phyloP scores from a whole-genome alignment of 2,329 filamentous ascomycete species.

The Thielaviopsis musarum region DNA sequence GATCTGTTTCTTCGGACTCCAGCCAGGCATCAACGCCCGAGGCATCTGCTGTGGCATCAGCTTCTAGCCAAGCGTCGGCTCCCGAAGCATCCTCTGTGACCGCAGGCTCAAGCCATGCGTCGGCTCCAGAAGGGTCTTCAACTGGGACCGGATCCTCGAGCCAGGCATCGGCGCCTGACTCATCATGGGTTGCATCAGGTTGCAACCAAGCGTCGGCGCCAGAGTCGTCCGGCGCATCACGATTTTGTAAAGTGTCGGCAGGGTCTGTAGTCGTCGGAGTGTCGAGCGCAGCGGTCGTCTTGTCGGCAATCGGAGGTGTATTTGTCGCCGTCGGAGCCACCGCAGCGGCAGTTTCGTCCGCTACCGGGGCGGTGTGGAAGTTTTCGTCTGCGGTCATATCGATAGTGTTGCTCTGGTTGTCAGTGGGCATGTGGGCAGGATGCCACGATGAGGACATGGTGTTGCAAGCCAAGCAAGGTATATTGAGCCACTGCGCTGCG shows the following conservation, averaged over 20 bases:
- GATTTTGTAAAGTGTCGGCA: neutral
- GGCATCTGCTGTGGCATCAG: slow-evolving; percentile 5
- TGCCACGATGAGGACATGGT: slow-evolving; percentile 27
- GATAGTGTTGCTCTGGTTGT: neutral
- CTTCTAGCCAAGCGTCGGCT: slow-evolving; percentile 5
- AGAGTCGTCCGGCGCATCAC: neutral
- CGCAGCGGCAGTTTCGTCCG: neutral
- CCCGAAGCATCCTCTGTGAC: slow-evolving; percentile 11
- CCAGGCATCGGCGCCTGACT: neutral
- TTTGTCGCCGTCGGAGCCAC: neutral
- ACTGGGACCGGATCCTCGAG: slow-evolving; percentile 3
- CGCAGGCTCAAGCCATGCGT: slow-evolving; percentile 11
- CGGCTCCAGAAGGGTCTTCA: slow-evolving; percentile 1
- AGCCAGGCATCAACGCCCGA: slow-evolving; percentile 13
- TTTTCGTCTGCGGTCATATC: neutral
- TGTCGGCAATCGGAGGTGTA: neutral
- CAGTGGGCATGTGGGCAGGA: slow-evolving; percentile 24
- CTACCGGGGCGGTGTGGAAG: neutral
- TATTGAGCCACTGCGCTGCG: no score
- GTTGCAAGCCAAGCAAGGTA: slow-evolving; percentile 6
- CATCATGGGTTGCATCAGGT: neutral
- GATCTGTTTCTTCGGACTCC: neutral
- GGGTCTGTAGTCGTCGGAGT: neutral
- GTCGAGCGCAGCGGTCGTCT: neutral
- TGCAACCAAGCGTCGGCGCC: neutral